These are phyloP conservation scores for Ophiocytium majus DNA, from an alignment of 352 stramenopile genomes.

Conservation along the genomic window DNA sequence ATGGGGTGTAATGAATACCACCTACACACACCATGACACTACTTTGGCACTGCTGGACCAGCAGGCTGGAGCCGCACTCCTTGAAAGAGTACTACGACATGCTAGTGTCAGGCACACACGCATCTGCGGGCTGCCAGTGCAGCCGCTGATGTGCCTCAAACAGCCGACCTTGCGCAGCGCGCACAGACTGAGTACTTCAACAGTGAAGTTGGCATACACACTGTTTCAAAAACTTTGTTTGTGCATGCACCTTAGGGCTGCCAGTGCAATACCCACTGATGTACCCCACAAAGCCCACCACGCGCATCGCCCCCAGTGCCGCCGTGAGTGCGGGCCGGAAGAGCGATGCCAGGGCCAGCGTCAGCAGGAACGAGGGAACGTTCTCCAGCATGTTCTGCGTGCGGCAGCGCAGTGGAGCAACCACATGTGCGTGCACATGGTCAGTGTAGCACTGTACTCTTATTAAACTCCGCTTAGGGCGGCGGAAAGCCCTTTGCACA, in stretches of 20 bases:
- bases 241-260: background rate
- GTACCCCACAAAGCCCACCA: conserved; percentile 36
- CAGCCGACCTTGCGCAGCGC: too few species aligned
- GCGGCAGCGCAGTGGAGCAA: too few species aligned
- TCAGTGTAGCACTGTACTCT: too few species aligned
- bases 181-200: background rate
- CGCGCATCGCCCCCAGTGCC: conserved; percentile 23
- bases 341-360: conserved; percentile 25
- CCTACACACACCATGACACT: too few species aligned
- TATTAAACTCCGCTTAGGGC: too few species aligned
- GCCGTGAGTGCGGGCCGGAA: conserved; percentile 28
- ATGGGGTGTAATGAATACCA: too few species aligned
- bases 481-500: too few species aligned
- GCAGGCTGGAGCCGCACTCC: background rate
- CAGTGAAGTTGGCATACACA: background rate
- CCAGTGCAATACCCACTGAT: conserved; percentile 27
- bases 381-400: conserved; percentile 53
- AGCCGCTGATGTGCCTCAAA: background rate
- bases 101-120: background rate
- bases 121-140: background rate
- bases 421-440: too few species aligned
- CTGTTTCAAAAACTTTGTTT: background rate
- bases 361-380: conserved; percentile 30
- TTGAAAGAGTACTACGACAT: background rate
- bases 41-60: too few species aligned